Base-by-base conservation (phyloP, 106 monocot species). In the Acanthochlamys bracteata region DNA sequence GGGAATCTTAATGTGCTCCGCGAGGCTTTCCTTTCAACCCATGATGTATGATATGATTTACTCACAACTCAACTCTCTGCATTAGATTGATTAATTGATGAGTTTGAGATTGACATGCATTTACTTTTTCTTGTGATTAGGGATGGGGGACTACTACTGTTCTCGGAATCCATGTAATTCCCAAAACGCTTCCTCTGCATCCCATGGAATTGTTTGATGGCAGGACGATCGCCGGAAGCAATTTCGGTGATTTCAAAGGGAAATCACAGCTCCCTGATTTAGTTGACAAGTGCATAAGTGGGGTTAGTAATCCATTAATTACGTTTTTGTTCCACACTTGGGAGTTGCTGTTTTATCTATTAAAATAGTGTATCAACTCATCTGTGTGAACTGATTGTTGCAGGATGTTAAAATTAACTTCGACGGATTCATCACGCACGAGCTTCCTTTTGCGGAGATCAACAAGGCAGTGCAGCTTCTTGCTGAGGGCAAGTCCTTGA, bases 181-280 rank as follows among this genome's bases (percentile, higher is more conserved):
- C 92, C 0, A 60, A 63, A 49, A 20, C 80, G 69, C 82, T 92
- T 41, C 87, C 84, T 0, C 24, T 92, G 52, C 92, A 92, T 55
- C 92, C 92, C 0, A 92, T 92, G 92, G 92, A 92, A 71, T 78
- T 92, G 1, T 84, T 84, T 26, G 61, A 84, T 27, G 84, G 89
- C 13, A 61, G 92, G 49, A 80, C 77, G 63, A 75, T 92, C 41
- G 68, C 62, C 0, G 88, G 71, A 15, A 62, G 77, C 39, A 42
- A 75, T 33, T 92, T 92, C 46, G 92, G 92, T 0, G 88, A 78
- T 59, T 79, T 88, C 75, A 92, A 92, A 68, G 76, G 84, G 12
- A 92, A 92, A 20, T 79, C 92, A 4, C 77, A 92, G 59, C 71
- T 92, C 42, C 80, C 88, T 8, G 66, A 63, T 10, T 25, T 92